Base-by-base conservation (phyloP, 1,284 basidiomycete genomes). In the Heterobasidion annosum region DNA sequence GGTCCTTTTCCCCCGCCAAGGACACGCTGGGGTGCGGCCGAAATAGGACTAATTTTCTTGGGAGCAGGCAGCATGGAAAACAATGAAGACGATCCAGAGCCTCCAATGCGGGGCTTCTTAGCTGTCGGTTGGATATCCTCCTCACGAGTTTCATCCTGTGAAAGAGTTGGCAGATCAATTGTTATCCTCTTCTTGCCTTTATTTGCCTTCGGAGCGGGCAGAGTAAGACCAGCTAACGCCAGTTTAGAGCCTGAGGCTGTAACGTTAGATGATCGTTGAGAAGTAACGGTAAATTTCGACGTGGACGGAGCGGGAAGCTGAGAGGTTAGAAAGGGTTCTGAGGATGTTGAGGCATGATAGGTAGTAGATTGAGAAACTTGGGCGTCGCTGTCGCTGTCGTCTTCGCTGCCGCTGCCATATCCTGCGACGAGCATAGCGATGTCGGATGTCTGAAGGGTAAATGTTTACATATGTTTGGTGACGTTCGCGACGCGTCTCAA, bases 51-150 rank as follows among this genome's bases (percentile, higher is more conserved):
- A 53, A 74, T 78, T 59, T 78, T 76, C 67, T 85, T 89, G 3
- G 88, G 88, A 0, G 82, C 79, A 49, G 89, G 89, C 8, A 91
- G 73, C 82, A 90, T 88, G 1, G 78, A 77, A 32, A 91, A 64
- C 48, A 91, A 65, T 1, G 81, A 77, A 0, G 88, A 90, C 43
- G 79, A 34, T 7, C 48, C 48, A 15, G 34, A 16, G 34, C 34
- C 79, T 42, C 73, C 63, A 8, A 81, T 65, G 48, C 78, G 76
- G 18, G 73, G 70, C 62, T 79, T 86, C 72, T 89, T 89, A 34
- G 79, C 67, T 8, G 76, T 68, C 32, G 78, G 83, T 52, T 72
- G 72, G 40, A 77, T 72, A 32, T 68, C 66, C 10, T 57, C 58
- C 33, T 69, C 73, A 5, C 76, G 73, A 1, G 69, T 68, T 18